phyloP scores from a whole-genome alignment of 176 grass and related monocot genomes.

The Triticum urartu region DNA sequence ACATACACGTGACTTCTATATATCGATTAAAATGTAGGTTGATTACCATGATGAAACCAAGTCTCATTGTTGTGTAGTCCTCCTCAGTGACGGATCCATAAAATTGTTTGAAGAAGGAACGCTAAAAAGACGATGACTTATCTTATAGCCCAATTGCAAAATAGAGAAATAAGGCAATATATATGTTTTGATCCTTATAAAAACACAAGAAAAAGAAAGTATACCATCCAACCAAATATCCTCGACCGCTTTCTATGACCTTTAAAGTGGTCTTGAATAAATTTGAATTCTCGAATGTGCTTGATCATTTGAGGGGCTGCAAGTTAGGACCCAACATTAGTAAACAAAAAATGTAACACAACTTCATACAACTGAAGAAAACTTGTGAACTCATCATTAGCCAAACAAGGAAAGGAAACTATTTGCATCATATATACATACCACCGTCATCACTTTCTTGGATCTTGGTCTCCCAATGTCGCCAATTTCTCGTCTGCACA shows the following conservation, averaged over 20 bases:
- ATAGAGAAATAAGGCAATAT: neutral
- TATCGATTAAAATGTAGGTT: neutral
- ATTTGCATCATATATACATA: slow-evolving; percentile 28
- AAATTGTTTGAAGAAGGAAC: slow-evolving; percentile 89
- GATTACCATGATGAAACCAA: slow-evolving; percentile 88
- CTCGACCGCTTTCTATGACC: slow-evolving; percentile 42
- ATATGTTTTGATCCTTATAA: neutral
- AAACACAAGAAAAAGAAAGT: neutral
- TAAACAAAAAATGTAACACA: neutral
- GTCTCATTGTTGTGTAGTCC: slow-evolving; percentile 72
- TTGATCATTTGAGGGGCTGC: slow-evolving; percentile 47
- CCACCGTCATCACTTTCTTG: slow-evolving; percentile 35
- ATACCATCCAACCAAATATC: slow-evolving; percentile 62
- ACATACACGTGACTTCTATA: neutral
- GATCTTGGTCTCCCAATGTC: slow-evolving; percentile 58
- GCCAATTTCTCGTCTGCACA: slow-evolving; percentile 60
- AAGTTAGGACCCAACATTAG: neutral
- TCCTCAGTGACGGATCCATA: slow-evolving; percentile 62
- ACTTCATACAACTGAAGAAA: neutral
- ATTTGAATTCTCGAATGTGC: slow-evolving; percentile 44
- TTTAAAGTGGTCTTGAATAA: slow-evolving; percentile 42
- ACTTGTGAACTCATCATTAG: neutral
- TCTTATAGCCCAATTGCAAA: neutral
- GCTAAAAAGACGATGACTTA: slow-evolving; percentile 36
- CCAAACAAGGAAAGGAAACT: neutral